Evolutionary conservation across 495 filamentous ascomycete genomes (phyloP).

Genomic region (Daldinia childiae): DNA sequence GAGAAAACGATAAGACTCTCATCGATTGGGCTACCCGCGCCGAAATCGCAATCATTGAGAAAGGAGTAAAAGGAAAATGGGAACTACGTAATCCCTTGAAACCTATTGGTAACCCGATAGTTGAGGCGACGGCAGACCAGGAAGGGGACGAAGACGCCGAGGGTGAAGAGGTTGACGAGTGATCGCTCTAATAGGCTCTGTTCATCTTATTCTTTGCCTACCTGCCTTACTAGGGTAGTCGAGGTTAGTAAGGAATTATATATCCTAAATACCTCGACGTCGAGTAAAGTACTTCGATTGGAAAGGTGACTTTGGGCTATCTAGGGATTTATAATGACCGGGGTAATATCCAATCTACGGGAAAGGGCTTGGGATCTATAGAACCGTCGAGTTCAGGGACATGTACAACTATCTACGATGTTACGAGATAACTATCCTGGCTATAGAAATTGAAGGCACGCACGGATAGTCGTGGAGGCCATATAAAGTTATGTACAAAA

Average conservation of each 20-base stretch:
- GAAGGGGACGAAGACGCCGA: constrained; percentile 45
- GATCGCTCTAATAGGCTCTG: not conserved
- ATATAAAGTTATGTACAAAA: not conserved
- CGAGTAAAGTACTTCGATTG: not conserved
- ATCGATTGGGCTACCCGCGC: constrained; percentile 57
- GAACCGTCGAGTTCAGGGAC: not conserved
- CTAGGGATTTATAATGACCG: constrained; percentile 13
- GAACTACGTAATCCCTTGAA: constrained; percentile 49
- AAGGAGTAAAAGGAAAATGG: constrained; percentile 40
- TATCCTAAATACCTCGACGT: constrained; percentile 16
- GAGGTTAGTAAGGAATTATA: constrained; percentile 5
- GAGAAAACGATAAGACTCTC: constrained; percentile 49
- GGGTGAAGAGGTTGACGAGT: constrained; percentile 44
- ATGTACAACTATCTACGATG: constrained; percentile 9
- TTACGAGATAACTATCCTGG: not conserved
- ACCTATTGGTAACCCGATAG: constrained; percentile 12
- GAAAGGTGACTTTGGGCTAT: not conserved
- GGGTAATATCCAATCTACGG: constrained; percentile 12
- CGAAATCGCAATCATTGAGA: constrained; percentile 54
- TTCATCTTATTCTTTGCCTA: not conserved
- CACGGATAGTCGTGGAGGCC: not conserved
- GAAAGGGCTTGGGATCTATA: not conserved
- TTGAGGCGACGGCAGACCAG: not conserved
- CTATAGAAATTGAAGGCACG: not conserved
- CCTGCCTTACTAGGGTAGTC: constrained; percentile 1